phyloP scores from a whole-genome alignment of 805 yeast species.

The Kodamaea kaohsiungensis region DNA sequence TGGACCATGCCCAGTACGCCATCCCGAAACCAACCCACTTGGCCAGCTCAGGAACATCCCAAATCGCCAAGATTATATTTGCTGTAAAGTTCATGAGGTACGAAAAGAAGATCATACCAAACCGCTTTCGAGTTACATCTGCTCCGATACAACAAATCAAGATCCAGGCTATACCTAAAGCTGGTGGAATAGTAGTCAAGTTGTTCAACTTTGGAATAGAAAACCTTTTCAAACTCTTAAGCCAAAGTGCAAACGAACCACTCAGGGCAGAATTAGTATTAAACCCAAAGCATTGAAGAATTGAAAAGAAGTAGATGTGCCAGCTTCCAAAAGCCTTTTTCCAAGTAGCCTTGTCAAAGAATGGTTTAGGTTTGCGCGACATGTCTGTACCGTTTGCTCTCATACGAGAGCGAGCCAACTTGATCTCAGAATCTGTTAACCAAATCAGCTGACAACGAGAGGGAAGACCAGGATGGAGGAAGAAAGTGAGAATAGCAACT shows the following conservation, averaged over 20 bases:
- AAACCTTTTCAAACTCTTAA: constrained; percentile 20
- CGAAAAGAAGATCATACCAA: constrained; percentile 20
- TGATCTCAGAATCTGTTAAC: constrained; percentile 57
- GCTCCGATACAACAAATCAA: constrained; percentile 49
- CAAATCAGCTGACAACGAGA: constrained; percentile 48
- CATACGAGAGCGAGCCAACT: constrained; percentile 45
- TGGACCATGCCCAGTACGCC: constrained; percentile 25
- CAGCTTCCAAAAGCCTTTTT: constrained; percentile 28
- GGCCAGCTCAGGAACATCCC: constrained; percentile 23
- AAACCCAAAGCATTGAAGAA: constrained; percentile 21
- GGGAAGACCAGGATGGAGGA: constrained; percentile 42
- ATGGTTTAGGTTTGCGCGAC: constrained; percentile 16
- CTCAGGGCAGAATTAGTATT: constrained; percentile 44
- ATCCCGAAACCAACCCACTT: constrained; percentile 26
- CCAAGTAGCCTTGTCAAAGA: constrained; percentile 29
- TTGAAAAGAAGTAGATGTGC: constrained; percentile 30
- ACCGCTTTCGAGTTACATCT: constrained; percentile 41
- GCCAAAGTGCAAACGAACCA: constrained; percentile 51
- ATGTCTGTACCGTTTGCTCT: constrained; percentile 21
- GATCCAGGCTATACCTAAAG: constrained; percentile 55
- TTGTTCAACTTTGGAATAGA: constrained; percentile 33
- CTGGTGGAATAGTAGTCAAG: constrained; percentile 57
- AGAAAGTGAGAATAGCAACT: constrained; percentile 19
- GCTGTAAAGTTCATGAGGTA: constrained; percentile 22
- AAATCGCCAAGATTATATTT: constrained; percentile 22